Base-by-base conservation (phyloP, 108 stramenopile species). In the Conticribra weissflogii region DNA sequence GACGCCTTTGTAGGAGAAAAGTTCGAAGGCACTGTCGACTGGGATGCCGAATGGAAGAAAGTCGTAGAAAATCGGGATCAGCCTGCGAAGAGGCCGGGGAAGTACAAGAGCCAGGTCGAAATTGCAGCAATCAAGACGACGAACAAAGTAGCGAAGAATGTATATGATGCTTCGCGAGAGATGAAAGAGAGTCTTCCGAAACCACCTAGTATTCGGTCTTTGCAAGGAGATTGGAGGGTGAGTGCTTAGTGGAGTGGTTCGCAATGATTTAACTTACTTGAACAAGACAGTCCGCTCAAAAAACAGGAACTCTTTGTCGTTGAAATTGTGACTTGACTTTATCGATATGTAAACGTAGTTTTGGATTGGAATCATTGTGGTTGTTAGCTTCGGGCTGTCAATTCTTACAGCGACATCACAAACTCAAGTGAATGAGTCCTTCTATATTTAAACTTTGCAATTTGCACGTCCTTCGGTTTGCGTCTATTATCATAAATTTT, bases 11-110 rank as follows among this genome's bases (percentile, higher is more conserved):
- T 41, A 5, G 36, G 36, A 5, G 36, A 41, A 41, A 5, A 41
- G 36, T 64, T 51, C 41, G 63, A 58, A 41, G 45, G 55, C 19
- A 56, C 66, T 28, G 64, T 76, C 1, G 74, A 76, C 58, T 76
- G 75, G 75, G 75, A 76, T n/a, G 67, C 67, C 15, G 75, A 76
- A 27, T 76, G 75, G 75, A 68, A 68, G 58, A 76, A 76, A 55
- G 75, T 76, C 23, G 66, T 76, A n/a, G 33, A 63, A 34, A 68
- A 76, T 66, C 61, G 30, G 3, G 67, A 76, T 45, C 75, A 76
- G 22, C 75, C 75, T 5, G 18, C 54, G 1, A 19, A 75, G 31
- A 59, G 75, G 14, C 75, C 67, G 1, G 67, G 65, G 41, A 58
- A 57, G 2, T 63, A 68, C 59, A 76, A 76, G 53, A 68, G 31